A percentile compares a stretch with the other conserved stretches of the same genome.
These are phyloP conservation scores for Botrytis cinerea DNA, from an alignment of 2,329 filamentous ascomycete genomes.

Conservation along the genomic window DNA sequence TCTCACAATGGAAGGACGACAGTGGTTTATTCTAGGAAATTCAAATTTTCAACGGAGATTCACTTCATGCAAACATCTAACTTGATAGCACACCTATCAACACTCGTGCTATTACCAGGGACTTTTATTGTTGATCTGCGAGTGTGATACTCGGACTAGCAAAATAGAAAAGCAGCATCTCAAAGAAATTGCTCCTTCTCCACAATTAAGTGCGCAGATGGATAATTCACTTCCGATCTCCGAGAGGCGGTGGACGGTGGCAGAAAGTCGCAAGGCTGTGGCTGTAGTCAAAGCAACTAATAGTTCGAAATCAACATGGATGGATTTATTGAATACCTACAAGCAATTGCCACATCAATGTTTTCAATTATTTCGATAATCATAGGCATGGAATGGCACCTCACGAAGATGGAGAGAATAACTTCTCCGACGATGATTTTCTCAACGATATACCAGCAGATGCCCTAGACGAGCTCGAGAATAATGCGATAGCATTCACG, in stretches of 20 bases:
- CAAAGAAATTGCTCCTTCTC: background rate
- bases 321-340: background rate
- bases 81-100: background rate
- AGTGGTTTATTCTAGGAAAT: background rate
- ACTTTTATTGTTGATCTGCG: background rate
- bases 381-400: slow-evolving; percentile 44
- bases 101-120: background rate
- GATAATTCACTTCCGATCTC: slow-evolving; percentile 15
- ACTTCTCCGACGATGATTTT: slow-evolving; percentile 66
- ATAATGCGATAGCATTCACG: slow-evolving; percentile 62
- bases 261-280: slow-evolving; percentile 7
- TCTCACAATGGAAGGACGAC: background rate
- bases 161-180: background rate
- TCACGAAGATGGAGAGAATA: slow-evolving; percentile 50
- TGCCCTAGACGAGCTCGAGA: slow-evolving; percentile 62
- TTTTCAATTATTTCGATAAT: slow-evolving; percentile 31
- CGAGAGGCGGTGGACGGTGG: slow-evolving; percentile 27
- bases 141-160: background rate
- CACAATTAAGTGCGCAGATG: background rate
- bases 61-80: background rate
- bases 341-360: background rate
- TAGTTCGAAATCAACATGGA: background rate
- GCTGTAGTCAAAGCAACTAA: background rate
- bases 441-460: slow-evolving; percentile 61
- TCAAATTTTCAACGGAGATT: background rate